Base-by-base conservation (phyloP, 1,284 basidiomycete genomes). In the Kwoniella shivajii region DNA sequence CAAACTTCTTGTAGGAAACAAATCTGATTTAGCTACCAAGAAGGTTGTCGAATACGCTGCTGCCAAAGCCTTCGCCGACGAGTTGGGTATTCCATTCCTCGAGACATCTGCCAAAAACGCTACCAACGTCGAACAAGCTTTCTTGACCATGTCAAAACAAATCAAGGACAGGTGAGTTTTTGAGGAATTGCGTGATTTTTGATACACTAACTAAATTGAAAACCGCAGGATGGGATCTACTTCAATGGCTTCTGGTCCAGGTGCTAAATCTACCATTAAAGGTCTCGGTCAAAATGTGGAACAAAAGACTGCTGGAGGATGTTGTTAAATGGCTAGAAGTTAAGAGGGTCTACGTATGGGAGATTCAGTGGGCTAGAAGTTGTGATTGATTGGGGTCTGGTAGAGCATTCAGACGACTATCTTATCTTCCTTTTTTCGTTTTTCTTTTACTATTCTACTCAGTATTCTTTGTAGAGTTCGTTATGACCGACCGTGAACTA, bases 71-170 rank as follows among this genome's bases (percentile, higher is more conserved):
- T 93, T 99, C 68, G 92, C 96, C 50, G 92, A 97, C 76, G 92
- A 97, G 77, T 83, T 99, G 59, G 85, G 84, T 68, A 93, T 99
- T 65, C 89, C 91, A 30, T 99, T 98, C 89, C 84, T 99, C 73
- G 96, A 99, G 83, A 99, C 96, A 16, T 98, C 93, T 14, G 96
- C 96, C 51, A 99, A 99, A 89, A 92, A 92, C 72, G 92, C 95
- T 50, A 92, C 92, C 61, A 97, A 98, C 73, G 96, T 99, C 63
- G 96, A 99, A 79, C 93, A 99, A 78, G 96, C 96, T 18, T 99
- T 99, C 86, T 87, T 99, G 85, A 95, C 92, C 58, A 92, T 99
- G 88, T 95, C 95, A 18, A 96, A 96, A 82, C 92, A 97, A 82
- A 97, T 96, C 80, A 96, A 96, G 81, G 93, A 96, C 80, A 87